Evolutionary conservation across 2,329 filamentous ascomycete species (phyloP).

Genomic region (Knufia petricola): DNA sequence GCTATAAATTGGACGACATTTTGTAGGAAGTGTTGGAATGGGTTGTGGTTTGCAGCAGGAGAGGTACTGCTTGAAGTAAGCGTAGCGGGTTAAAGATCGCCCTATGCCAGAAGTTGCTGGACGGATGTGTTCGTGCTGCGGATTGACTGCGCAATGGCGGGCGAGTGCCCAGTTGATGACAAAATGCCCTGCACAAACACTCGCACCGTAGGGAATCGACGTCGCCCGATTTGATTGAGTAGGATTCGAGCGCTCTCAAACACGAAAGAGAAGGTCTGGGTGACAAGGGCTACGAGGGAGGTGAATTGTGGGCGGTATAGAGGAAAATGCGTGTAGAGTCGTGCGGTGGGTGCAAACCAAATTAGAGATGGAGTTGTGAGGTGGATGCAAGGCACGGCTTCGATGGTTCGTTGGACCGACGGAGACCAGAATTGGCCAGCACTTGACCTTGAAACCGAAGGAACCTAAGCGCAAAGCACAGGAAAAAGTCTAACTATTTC

Average conservation of each 20-base stretch:
- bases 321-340: background rate
- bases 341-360: background rate
- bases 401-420: too few relatives aligned
- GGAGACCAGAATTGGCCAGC: too few relatives aligned
- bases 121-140: background rate
- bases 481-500: too few relatives aligned
- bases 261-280: background rate
- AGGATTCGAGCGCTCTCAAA: too few relatives aligned
- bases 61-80: background rate
- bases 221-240: too few relatives aligned
- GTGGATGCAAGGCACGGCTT: too few relatives aligned
- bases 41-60: conserved; percentile 3
- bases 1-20: conserved; percentile 37
- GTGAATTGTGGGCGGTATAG: background rate
- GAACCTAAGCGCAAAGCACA: too few relatives aligned
- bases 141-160: conserved; percentile 2
- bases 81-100: background rate
- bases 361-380: too few relatives aligned
- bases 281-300: background rate
- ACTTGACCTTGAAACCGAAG: too few relatives aligned
- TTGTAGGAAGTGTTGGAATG: conserved; percentile 13
- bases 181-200: background rate
- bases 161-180: conserved; percentile 5
- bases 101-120: background rate
- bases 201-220: background rate